Conservation (phyloP, 139 green algal species). For the Eudorina sp. region DNA sequence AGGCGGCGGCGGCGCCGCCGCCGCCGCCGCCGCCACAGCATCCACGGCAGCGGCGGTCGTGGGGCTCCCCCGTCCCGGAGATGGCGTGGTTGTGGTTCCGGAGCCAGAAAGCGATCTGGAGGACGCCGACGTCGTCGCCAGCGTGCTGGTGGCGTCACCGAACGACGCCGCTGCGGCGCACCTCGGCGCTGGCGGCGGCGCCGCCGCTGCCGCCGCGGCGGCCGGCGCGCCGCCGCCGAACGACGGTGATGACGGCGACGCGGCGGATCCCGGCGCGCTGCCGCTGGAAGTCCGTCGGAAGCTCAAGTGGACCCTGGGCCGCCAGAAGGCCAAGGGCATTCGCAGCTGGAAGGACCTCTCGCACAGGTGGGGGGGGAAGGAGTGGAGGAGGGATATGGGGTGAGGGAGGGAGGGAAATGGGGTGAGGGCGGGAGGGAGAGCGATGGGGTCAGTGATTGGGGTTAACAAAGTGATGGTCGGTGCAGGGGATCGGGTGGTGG, state of each 20-base stretch:
- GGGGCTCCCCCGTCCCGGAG: not conserved
- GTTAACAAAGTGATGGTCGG: no score
- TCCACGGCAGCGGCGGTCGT: not conserved
- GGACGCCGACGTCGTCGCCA: constrained; percentile 14
- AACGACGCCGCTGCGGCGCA: not conserved
- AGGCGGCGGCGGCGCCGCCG: not conserved
- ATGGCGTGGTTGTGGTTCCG: not conserved
- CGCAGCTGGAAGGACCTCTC: constrained; percentile 42
- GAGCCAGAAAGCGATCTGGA: not conserved
- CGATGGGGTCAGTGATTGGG: no score
- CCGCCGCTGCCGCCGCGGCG: not conserved
- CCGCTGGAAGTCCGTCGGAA: constrained; percentile 6
- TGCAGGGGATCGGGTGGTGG: not conserved
- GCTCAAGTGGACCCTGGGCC: not conserved
- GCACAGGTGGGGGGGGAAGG: not conserved
- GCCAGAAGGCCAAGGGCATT: not conserved
- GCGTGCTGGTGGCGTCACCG: not conserved
- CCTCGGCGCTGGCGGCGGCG: not conserved
- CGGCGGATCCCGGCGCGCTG: not conserved
- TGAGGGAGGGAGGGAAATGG: not conserved
- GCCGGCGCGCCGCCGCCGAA: not conserved
- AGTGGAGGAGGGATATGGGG: not conserved
- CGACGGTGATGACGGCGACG: not conserved
- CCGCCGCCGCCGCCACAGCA: not conserved
- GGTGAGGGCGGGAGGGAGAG: not conserved